Base-by-base conservation (phyloP, 495 filamentous ascomycete genomes). In the Trichoderma parareesei region DNA sequence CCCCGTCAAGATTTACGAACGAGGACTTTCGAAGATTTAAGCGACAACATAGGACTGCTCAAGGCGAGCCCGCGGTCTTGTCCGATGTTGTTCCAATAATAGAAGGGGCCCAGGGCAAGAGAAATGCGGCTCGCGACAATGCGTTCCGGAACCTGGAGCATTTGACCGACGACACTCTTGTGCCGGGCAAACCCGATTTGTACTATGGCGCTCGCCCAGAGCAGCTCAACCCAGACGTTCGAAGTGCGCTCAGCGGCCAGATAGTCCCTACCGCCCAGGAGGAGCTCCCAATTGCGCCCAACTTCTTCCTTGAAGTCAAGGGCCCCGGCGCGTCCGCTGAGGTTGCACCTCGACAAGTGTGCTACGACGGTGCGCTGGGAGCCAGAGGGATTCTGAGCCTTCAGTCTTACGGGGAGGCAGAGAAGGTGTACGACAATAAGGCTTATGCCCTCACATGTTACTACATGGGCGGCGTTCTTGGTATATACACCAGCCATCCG, bases 281-380 rank as follows among this genome's bases (percentile, higher is more conserved):
- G 13, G 53, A 67, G 13, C 62, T 67, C 35, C 65, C 65, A 14
- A n/a, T 63, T 20, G 64, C 41, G 43, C 57, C 66, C 20, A 69
- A 67, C 55, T 69, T 68, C 27, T 69, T 69, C 62, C 38, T 69
- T 1, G 61, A 48, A 33, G 66, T 60, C 18, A 65, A 69, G 62
- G 65, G 66, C 10, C 61, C 35, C 27, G 62, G 65, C 53, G 67
- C 66, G 61, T 67, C 65, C n/a, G 35, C 60, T 18, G 41, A 53
- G 48, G 67, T 69, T 38, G 67, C 65, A 18, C n/a, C 35, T 33
- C 65, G 65, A 60, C 67, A 68, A 38, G 38, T 63, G 42, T 65
- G 48, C 43, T 69, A 69, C 65, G 62, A 69, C 40, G 33, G 16
- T 3, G 63, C 60, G 63, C 53, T 69, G 35, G 68, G 68, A 62